Evolutionary conservation across 768 basidiomycete species (phyloP).

Genomic region (Leccinum variicolor): DNA sequence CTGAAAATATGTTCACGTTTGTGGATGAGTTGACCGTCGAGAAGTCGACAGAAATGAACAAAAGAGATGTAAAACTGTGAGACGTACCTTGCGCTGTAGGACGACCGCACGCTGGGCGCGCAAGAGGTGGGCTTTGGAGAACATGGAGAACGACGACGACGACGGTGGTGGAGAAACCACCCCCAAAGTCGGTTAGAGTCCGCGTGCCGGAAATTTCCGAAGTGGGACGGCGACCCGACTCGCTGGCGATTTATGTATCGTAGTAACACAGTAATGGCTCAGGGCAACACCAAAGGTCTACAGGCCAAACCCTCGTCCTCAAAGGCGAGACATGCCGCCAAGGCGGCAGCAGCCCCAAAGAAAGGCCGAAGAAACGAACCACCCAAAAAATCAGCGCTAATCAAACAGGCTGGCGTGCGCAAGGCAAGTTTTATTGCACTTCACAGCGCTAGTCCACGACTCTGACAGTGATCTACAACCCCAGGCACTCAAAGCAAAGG

Average conservation of each 20-base stretch:
- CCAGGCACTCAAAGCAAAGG: constrained; percentile 84
- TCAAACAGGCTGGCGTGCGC: constrained; percentile 76
- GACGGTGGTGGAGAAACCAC: constrained; percentile 6
- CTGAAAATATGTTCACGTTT: constrained; percentile 33
- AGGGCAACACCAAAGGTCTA: constrained; percentile 84
- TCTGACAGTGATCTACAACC: not conserved
- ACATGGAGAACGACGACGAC: constrained; percentile 32
- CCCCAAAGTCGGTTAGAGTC: constrained; percentile 2
- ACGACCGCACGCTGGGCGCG: constrained; percentile 52
- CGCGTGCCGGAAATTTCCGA: constrained; percentile 26
- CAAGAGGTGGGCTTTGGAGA: constrained; percentile 44
- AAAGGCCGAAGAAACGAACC: constrained; percentile 77
- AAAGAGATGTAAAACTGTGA: not conserved
- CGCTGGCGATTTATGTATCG: not conserved
- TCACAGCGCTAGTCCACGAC: not conserved
- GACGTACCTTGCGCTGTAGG: constrained; percentile 43
- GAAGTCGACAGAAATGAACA: not conserved
- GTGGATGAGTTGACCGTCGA: not conserved
- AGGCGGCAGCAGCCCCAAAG: constrained; percentile 67
- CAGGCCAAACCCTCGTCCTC: constrained; percentile 48
- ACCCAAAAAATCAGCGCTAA: constrained; percentile 72
- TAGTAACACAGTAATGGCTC: constrained; percentile 71
- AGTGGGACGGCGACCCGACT: not conserved
- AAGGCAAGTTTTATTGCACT: constrained; percentile 45
- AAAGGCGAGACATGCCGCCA: constrained; percentile 53